Conservation (phyloP, 1,284 basidiomycete species). For the Gymnopus androsaceus region DNA sequence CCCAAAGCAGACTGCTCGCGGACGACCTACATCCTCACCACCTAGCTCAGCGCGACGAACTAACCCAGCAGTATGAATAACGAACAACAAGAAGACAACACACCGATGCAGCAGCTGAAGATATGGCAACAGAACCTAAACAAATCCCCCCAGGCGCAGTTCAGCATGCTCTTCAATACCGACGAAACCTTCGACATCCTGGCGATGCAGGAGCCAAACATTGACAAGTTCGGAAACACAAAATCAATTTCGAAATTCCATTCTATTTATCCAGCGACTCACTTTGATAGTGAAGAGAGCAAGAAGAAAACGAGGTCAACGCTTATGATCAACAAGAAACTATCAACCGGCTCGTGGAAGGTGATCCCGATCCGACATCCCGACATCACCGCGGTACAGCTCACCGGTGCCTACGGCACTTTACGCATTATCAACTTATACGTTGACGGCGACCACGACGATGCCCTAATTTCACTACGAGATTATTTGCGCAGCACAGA, state of each 20-base stretch:
- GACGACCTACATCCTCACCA: too few species aligned
- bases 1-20: neutral
- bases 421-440: constrained; percentile 32
- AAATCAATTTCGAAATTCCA: constrained; percentile 16
- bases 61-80: neutral
- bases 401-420: constrained; percentile 12
- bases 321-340: constrained; percentile 26
- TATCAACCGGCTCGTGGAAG: constrained; percentile 28
- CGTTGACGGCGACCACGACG: constrained; percentile 23
- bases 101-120: neutral
- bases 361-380: constrained; percentile 19
- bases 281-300: neutral
- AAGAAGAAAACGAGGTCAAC: constrained; percentile 19
- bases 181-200: constrained; percentile 26
- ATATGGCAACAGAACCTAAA: constrained; percentile 20
- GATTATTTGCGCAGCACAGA: neutral
- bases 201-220: constrained; percentile 31
- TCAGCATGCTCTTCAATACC: constrained; percentile 9
- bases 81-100: neutral
- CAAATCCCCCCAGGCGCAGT: constrained; percentile 12
- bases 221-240: constrained; percentile 21
- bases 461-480: constrained; percentile 11
- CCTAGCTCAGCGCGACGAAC: neutral
- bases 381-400: constrained; percentile 29
- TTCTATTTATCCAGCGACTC: constrained; percentile 18